These are phyloP conservation scores for Boletellus sp. DNA, from an alignment of 768 basidiomycete species.

Conservation along the genomic window DNA sequence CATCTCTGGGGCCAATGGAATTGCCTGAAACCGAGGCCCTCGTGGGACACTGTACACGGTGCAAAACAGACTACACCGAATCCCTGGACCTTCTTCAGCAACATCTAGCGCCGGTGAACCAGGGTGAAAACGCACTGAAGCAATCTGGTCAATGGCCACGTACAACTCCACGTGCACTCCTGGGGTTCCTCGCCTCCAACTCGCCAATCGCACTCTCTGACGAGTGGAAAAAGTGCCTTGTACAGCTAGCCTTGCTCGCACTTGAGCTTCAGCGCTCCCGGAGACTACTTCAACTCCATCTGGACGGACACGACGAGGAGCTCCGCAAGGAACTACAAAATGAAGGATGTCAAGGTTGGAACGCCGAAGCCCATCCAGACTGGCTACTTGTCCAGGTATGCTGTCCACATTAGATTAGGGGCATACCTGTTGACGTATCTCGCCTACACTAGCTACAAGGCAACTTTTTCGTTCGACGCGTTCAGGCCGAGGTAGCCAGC, in stretches of 20 bases:
- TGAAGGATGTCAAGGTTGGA: not conserved
- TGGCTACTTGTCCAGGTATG: not conserved
- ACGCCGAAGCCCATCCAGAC: not conserved
- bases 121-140: constrained; percentile 8
- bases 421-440: not conserved
- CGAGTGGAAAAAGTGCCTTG: constrained; percentile 28
- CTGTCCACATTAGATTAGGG: not conserved
- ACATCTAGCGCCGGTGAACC: constrained; percentile 8
- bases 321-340: not conserved
- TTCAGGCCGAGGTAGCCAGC: constrained; percentile 40
- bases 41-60: not conserved
- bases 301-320: not conserved
- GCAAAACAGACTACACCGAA: not conserved
- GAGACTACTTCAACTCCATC: not conserved
- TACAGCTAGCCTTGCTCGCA: constrained; percentile 26
- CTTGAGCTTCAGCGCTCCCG: constrained; percentile 27
- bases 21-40: not conserved
- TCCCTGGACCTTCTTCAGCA: not conserved
- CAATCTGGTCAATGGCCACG: constrained; percentile 35
- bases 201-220: constrained; percentile 7
- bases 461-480: constrained; percentile 39
- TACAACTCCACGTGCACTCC: constrained; percentile 25
- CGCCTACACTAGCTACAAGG: constrained; percentile 38
- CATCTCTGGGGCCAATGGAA: not conserved
- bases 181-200: constrained; percentile 26